Conservation (phyloP, 768 basidiomycete species). For the Naganishia antarctica region DNA sequence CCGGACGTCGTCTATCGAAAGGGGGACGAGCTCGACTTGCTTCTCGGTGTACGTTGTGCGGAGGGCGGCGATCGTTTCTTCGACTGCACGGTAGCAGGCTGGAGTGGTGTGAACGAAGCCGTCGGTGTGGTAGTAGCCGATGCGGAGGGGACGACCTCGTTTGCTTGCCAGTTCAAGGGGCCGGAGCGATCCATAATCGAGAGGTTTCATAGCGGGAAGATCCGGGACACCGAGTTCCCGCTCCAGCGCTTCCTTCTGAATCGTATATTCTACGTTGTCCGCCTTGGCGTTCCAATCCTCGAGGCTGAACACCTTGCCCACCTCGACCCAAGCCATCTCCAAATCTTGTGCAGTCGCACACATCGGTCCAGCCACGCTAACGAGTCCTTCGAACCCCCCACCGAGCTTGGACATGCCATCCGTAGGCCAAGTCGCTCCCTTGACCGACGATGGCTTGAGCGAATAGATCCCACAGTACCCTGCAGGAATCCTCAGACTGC, state of each 20-base stretch:
- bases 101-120: conserved; percentile 26
- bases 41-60: neutral
- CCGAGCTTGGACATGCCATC: conserved; percentile 58
- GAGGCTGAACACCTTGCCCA: conserved; percentile 53
- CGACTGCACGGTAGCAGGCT: conserved; percentile 16
- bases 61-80: conserved; percentile 21
- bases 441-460: conserved; percentile 49
- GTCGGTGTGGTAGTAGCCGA: conserved; percentile 23
- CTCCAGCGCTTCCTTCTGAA: conserved; percentile 6
- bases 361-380: conserved; percentile 59
- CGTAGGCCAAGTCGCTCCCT: conserved; percentile 50
- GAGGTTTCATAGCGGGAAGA: conserved; percentile 13
- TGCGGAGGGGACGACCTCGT: conserved; percentile 10
- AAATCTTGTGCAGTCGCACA: conserved; percentile 61
- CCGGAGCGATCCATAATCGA: conserved; percentile 17
- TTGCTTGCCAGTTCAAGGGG: neutral
- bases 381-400: conserved; percentile 60
- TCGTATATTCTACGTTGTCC: neutral
- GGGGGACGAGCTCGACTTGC: conserved; percentile 7
- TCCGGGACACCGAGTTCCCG: conserved; percentile 2
- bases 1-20: conserved; percentile 7
- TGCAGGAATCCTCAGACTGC: conserved; percentile 63
- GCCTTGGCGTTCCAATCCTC: neutral
- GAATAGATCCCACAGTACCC: conserved; percentile 64
- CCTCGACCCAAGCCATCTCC: conserved; percentile 62